Percentiles rank a stretch among this genome's conserved stretches.
phyloP scores from a whole-genome alignment of 306 rosid genomes.

The Aeschynomene evenia region DNA sequence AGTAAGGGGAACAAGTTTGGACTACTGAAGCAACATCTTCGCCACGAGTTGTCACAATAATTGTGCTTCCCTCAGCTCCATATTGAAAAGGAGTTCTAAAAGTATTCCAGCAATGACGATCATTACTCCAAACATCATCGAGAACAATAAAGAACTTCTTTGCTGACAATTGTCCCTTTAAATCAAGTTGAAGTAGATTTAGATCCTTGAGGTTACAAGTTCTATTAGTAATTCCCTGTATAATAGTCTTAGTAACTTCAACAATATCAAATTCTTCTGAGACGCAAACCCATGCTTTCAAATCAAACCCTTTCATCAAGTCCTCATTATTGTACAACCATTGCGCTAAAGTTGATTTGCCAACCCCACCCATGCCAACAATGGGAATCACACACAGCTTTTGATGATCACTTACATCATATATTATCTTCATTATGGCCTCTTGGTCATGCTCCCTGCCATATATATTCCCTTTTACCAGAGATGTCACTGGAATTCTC shows the following conservation, averaged over 20 bases:
- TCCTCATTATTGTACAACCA: background rate
- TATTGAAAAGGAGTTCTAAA: background rate
- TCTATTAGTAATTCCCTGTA: background rate
- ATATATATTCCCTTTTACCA: background rate
- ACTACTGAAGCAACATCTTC: background rate
- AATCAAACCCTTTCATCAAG: background rate
- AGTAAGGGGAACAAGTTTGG: background rate
- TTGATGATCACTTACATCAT: background rate
- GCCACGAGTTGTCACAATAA: background rate
- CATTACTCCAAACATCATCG: constrained; percentile 2
- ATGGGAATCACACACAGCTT: background rate
- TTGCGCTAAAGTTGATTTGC: background rate
- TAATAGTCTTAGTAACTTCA: background rate
- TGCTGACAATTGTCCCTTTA: background rate
- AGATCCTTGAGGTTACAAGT: background rate
- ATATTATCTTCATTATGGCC: background rate
- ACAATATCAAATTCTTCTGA: background rate
- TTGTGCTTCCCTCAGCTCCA: background rate
- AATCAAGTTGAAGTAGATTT: background rate
- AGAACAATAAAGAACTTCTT: background rate
- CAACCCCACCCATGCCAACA: constrained; percentile 5
- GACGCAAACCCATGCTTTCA: constrained; percentile 1
- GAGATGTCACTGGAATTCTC: background rate
- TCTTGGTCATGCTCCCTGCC: background rate
- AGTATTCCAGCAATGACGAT: background rate